Base-by-base conservation (phyloP, 2,329 filamentous ascomycete genomes). In the Claviceps paspali region DNA sequence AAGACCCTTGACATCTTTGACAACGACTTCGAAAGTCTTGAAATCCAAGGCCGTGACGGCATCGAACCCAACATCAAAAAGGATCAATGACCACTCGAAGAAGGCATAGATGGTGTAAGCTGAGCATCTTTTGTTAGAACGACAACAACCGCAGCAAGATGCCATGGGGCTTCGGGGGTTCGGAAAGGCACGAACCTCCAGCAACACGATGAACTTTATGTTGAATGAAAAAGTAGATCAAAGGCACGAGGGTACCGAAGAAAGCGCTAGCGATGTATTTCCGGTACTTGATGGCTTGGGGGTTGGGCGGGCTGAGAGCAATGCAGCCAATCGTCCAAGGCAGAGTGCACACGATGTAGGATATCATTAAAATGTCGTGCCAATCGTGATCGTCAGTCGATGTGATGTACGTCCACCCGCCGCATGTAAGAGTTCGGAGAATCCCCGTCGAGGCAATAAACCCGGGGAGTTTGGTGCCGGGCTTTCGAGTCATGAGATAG, bases 341-440 rank as follows among this genome's bases (percentile, higher is more conserved):
- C 38, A 98, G 67, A 3, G 91, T 96, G 24, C 85, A 82, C 32
- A 98, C 79, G 39, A 98, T 68, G 59, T 98, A 98, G 11, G 86
- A 92, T 49, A 98, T 95, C 91, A 98, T 98, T 57, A 98, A 88
- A 44, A 96, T 88, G 53, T 98, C 91, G 57, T 98, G 91, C 87
- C 86, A 96, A 60, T 93, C 78, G 59, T 98, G 91, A 56, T 96
- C 85, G 56, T 98, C 91, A 30, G 91, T 98, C 43, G 91, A 96
- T 19, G 91, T 98, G 43, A 98, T 78, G 59, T 96, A 98, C 37
- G 91, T 95, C 88, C 91, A 98, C 41, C 91, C 91, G 49, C 88
- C 91, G 53, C 91, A 98, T 4, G 86, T 94, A 41, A 96, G 63
- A 8, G 88, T 95, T 49, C 91, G 77, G 52, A 96, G 79, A 36